Evolutionary conservation across 1,139 yeast genomes (phyloP).

Genomic region (Hansenula sp.): DNA sequence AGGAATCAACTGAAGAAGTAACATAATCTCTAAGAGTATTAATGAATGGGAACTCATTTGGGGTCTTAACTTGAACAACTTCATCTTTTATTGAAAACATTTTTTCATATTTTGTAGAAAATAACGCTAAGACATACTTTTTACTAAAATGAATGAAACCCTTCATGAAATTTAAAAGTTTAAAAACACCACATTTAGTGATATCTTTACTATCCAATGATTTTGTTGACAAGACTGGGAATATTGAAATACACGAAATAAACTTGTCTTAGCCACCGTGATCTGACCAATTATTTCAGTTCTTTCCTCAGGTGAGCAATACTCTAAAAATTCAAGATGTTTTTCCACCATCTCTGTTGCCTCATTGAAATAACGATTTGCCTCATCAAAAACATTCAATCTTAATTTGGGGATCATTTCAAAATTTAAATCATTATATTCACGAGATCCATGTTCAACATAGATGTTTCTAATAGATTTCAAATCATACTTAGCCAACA

Average conservation of each 20-base stretch:
- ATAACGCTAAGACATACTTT: neutral
- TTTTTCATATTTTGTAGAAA: neutral
- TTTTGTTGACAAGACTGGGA: neutral
- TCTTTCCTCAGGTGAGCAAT: neutral
- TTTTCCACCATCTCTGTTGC: neutral
- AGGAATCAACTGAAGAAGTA: neutral
- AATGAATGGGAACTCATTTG: constrained; percentile 1
- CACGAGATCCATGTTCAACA: neutral
- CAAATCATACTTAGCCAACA: constrained; percentile 4
- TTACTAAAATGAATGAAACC: neutral
- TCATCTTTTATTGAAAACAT: neutral
- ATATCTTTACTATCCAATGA: neutral
- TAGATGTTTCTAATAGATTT: neutral
- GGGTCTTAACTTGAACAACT: neutral
- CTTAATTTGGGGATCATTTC: neutral
- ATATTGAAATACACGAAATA: neutral
- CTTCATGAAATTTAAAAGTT: neutral
- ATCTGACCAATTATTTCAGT: neutral
- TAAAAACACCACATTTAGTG: neutral
- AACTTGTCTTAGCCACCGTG: neutral
- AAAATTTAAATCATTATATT: neutral
- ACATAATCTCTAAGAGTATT: neutral
- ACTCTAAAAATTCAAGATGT: neutral
- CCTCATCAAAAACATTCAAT: neutral
- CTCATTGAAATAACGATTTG: neutral